These are phyloP conservation scores for Cyberlindnera americana DNA, from an alignment of 805 yeast genomes.

Conservation along the genomic window DNA sequence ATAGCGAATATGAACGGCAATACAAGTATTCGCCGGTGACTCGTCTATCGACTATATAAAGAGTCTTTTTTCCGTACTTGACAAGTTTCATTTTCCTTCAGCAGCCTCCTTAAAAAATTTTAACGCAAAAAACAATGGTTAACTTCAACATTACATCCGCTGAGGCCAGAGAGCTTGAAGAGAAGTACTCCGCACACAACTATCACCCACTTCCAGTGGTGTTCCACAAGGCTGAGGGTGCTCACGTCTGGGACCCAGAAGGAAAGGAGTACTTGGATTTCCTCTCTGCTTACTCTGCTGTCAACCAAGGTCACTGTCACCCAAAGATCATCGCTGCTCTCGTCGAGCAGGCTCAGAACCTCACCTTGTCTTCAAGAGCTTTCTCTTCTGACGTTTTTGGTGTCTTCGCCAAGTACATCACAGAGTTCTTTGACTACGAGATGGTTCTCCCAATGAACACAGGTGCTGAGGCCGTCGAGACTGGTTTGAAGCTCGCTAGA, in stretches of 20 bases:
- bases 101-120: not conserved
- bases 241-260: slow-evolving; percentile 97
- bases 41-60: slow-evolving; percentile 2
- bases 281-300: slow-evolving; percentile 93
- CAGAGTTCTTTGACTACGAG: slow-evolving; percentile 87
- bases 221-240: slow-evolving; percentile 80
- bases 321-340: slow-evolving; percentile 86
- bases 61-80: not conserved
- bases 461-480: slow-evolving; percentile 98
- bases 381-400: slow-evolving; percentile 89
- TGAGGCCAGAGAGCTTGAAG: slow-evolving; percentile 65
- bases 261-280: slow-evolving; percentile 92
- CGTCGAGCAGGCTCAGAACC: slow-evolving; percentile 76
- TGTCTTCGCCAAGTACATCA: slow-evolving; percentile 77
- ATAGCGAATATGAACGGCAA: slow-evolving; percentile 23
- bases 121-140: slow-evolving; percentile 10
- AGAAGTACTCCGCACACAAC: slow-evolving; percentile 88
- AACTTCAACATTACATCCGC: slow-evolving; percentile 54
- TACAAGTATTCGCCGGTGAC: not conserved
- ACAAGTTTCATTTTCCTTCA: not conserved
- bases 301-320: slow-evolving; percentile 97
- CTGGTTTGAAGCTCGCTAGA: slow-evolving; percentile 90
- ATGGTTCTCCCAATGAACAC: slow-evolving; percentile 97
- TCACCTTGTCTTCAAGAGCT: slow-evolving; percentile 89
- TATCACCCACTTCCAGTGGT: slow-evolving; percentile 97